Percentiles rank a stretch among this genome's conserved stretches.
Evolutionary conservation across 2,329 filamentous ascomycete genomes (phyloP).

Genomic region (Penicillium fuscoglaucum): DNA sequence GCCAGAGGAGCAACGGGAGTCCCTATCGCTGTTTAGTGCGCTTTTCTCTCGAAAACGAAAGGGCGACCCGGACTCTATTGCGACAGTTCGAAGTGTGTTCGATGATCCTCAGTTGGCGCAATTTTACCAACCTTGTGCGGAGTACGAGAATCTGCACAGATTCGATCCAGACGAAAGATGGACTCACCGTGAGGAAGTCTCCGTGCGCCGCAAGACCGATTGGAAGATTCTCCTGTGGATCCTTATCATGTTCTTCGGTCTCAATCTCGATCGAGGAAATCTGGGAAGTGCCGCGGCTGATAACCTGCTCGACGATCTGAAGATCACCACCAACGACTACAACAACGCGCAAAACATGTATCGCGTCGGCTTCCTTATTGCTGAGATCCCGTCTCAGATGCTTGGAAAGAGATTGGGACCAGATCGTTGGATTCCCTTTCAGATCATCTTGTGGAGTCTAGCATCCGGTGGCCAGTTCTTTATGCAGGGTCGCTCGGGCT

Average conservation of each 20-base stretch:
- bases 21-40: constrained; percentile 20
- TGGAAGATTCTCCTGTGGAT: constrained; percentile 37
- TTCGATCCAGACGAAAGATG: constrained; percentile 35
- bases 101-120: constrained; percentile 44
- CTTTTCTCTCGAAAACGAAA: constrained; percentile 23
- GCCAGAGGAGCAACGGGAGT: constrained; percentile 2
- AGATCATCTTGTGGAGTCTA: constrained; percentile 32
- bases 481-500: constrained; percentile 35
- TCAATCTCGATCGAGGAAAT: constrained; percentile 33
- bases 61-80: constrained; percentile 23
- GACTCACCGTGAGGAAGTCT: constrained; percentile 30
- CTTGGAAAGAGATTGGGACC: constrained; percentile 32
- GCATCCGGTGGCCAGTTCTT: constrained; percentile 29
- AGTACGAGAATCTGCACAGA: constrained; percentile 42
- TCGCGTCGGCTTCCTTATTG: constrained; percentile 30
- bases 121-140: constrained; percentile 27
- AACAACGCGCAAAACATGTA: constrained; percentile 36
- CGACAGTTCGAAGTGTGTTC: constrained; percentile 38
- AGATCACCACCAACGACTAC: constrained; percentile 34
- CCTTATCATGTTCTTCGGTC: constrained; percentile 50
- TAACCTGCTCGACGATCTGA: constrained; percentile 29
- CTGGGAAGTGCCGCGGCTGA: constrained; percentile 29
- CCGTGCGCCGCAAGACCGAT: constrained; percentile 33
- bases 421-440: constrained; percentile 32
- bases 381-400: constrained; percentile 36